These are phyloP conservation scores for Podospora fimiseda DNA, from an alignment of 495 filamentous ascomycete species.

Conservation along the genomic window DNA sequence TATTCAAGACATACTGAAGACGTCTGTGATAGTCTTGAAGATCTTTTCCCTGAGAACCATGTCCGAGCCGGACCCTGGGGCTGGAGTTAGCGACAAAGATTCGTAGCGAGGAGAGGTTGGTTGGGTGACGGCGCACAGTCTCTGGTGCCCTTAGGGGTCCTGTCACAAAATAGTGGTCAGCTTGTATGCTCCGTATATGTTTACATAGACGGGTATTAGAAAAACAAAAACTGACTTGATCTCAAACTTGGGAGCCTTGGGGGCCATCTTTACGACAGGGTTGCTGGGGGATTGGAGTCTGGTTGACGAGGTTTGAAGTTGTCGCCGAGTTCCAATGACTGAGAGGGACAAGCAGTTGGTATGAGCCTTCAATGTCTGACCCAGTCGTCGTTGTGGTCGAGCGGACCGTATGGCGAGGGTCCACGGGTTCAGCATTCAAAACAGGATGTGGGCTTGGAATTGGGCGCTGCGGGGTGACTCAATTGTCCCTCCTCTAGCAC, in stretches of 20 bases:
- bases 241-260: constrained; percentile 40
- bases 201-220: too few species aligned
- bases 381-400: constrained; percentile 19
- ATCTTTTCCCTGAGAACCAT: constrained; percentile 78
- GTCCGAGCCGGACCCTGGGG: constrained; percentile 57
- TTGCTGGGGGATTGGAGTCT: constrained; percentile 1
- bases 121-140: constrained; percentile 31
- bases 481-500: constrained; percentile 17
- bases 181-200: too few species aligned
- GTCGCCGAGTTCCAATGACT: constrained; percentile 2
- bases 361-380: background rate
- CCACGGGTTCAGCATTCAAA: constrained; percentile 23
- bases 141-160: constrained; percentile 41
- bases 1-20: constrained; percentile 48
- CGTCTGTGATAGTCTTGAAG: constrained; percentile 71
- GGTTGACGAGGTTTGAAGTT: constrained; percentile 1
- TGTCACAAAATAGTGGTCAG: constrained; percentile 5
- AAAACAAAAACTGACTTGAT: constrained; percentile 29
- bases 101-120: background rate
- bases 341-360: background rate
- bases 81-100: constrained; percentile 14
- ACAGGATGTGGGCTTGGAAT: constrained; percentile 23
- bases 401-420: constrained; percentile 22
- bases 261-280: constrained; percentile 25
- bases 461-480: constrained; percentile 22